These are phyloP conservation scores for Beauveria sp. DNA, from an alignment of 2,329 filamentous ascomycete genomes.

Conservation along the genomic window DNA sequence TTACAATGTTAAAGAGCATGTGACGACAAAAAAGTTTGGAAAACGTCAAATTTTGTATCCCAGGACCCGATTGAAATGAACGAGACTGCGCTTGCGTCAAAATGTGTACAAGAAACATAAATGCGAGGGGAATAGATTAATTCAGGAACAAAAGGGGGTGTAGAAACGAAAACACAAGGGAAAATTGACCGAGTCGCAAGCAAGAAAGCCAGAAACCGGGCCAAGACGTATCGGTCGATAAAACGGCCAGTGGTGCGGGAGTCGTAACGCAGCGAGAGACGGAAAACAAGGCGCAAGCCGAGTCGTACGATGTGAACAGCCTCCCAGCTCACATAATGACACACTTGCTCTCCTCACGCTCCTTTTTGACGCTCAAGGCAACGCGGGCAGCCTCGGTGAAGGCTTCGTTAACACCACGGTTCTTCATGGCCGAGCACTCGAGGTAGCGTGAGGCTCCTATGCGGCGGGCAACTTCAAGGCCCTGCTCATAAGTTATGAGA, in stretches of 20 bases:
- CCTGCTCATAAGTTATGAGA: constrained; percentile 84
- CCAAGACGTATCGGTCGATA: not conserved
- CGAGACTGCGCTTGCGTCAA: not conserved
- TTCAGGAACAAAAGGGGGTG: not conserved
- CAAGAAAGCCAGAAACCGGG: not conserved
- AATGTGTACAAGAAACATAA: constrained; percentile 11
- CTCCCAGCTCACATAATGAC: constrained; percentile 43
- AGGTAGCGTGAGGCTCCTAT: constrained; percentile 92
- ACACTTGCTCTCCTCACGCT: constrained; percentile 55
- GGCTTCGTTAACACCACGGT: constrained; percentile 94
- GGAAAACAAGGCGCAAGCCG: not conserved
- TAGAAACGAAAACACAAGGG: not conserved
- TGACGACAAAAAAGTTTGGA: not conserved
- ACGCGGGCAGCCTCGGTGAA: constrained; percentile 97
- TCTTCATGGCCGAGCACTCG: constrained; percentile 97
- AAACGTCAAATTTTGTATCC: constrained; percentile 7
- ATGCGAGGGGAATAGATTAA: constrained; percentile 6
- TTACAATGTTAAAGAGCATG: not conserved
- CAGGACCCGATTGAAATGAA: not conserved
- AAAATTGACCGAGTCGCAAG: not conserved
- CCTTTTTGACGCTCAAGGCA: constrained; percentile 66
- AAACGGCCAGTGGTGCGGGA: not conserved
- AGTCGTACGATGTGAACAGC: not conserved
- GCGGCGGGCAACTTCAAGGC: constrained; percentile 80
- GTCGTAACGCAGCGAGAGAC: not conserved